A percentile compares a stretch with the other conserved stretches of the same genome.
phyloP scores from a whole-genome alignment of 192 early-diverging fungal species.

The Obelidium mucronatum region DNA sequence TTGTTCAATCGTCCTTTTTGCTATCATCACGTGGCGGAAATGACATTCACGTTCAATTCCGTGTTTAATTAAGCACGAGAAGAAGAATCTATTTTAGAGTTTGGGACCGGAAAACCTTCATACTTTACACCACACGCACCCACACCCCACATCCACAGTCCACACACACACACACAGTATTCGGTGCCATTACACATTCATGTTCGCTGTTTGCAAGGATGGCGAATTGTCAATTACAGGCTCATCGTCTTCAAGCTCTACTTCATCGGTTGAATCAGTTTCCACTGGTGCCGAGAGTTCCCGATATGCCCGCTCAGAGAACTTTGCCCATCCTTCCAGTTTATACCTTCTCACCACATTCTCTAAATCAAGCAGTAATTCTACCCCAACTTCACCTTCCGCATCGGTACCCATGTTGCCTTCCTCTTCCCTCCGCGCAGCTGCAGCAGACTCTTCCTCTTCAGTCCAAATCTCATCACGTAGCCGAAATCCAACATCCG shows the following conservation, averaged over 20 bases:
- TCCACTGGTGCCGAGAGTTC: constrained; percentile 36
- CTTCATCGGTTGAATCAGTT: constrained; percentile 17
- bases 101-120: too few species aligned
- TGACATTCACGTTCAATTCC: too few species aligned
- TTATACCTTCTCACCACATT: constrained; percentile 23
- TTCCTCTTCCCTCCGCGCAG: not conserved
- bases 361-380: constrained; percentile 16
- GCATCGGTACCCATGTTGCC: not conserved
- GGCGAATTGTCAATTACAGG: constrained; percentile 18
- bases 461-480: constrained; percentile 39
- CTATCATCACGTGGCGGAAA: too few species aligned
- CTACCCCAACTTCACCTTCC: constrained; percentile 9
- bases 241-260: constrained; percentile 18
- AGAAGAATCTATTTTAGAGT: too few species aligned
- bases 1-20: too few species aligned
- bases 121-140: too few species aligned
- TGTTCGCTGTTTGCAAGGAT: constrained; percentile 12
- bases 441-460: constrained; percentile 19
- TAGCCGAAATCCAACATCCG: constrained; percentile 36
- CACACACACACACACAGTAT: too few species aligned
- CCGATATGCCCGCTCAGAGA: constrained; percentile 29
- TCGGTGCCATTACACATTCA: constrained; percentile 11
- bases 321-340: constrained; percentile 43
- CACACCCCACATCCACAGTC: too few species aligned
- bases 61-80: too few species aligned